Conservation (phyloP, 2,329 filamentous ascomycete species). For the Trichophyton equinum region DNA sequence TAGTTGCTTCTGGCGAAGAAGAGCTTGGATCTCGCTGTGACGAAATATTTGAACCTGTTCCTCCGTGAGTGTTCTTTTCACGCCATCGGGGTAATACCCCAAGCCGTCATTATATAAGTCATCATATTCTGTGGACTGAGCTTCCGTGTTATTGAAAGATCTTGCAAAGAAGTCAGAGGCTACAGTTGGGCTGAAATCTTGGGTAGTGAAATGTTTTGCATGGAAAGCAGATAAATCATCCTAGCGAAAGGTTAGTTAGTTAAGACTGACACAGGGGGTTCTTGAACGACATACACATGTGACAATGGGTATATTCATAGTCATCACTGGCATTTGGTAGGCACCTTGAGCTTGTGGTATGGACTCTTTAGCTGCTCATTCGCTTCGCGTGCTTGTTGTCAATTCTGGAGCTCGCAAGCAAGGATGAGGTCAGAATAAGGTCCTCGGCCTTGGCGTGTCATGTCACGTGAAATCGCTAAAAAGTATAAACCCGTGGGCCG, state of each 20-base stretch:
- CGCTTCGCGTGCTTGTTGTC: no score
- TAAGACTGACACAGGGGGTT: not conserved
- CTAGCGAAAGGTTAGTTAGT: not conserved
- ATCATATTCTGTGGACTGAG: not conserved
- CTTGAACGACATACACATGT: not conserved
- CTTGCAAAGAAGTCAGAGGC: not conserved
- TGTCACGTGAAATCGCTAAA: no score
- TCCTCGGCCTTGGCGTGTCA: no score
- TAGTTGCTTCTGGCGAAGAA: constrained; percentile 44
- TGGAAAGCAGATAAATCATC: constrained; percentile 3
- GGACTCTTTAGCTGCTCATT: no score
- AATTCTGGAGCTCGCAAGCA: no score
- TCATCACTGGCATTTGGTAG: not conserved
- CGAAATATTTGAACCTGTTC: constrained; percentile 84
- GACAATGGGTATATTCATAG: not conserved
- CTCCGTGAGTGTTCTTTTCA: constrained; percentile 79
- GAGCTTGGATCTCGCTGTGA: constrained; percentile 68
- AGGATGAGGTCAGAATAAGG: no score
- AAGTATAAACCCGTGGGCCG: no score
- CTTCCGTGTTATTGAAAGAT: not conserved
- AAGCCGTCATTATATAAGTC: constrained; percentile 44
- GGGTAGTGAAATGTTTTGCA: not conserved
- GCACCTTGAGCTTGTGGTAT: not conserved
- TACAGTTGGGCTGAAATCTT: not conserved
- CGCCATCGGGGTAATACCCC: constrained; percentile 76